Conservation (phyloP, 192 early-diverging fungal species). For the Coemansia sp. region DNA sequence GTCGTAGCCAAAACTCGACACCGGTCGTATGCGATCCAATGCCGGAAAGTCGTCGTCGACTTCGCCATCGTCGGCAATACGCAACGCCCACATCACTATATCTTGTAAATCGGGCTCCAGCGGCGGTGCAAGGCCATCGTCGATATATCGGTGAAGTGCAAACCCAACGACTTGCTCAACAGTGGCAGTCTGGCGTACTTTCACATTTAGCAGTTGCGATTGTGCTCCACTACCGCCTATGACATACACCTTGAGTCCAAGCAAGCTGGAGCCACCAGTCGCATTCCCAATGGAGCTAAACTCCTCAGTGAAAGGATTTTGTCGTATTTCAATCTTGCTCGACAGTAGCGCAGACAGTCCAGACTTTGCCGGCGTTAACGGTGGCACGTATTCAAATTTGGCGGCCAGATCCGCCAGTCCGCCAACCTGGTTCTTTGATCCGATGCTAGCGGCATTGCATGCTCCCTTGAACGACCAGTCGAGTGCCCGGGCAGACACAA, state of each 20-base stretch:
- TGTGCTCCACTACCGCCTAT: slow-evolving; percentile 54
- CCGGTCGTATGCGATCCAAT: slow-evolving; percentile 84
- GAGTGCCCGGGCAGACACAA: slow-evolving; percentile 13
- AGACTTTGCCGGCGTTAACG: slow-evolving; percentile 49
- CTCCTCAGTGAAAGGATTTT: slow-evolving; percentile 72
- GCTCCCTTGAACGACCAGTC: slow-evolving; percentile 9
- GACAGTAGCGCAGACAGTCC: slow-evolving; percentile 66
- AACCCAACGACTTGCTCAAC: slow-evolving; percentile 97
- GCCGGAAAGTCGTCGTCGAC: slow-evolving; percentile 98
- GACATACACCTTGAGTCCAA: slow-evolving; percentile 68
- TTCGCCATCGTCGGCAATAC: slow-evolving; percentile 94
- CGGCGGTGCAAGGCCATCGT: slow-evolving; percentile 65
- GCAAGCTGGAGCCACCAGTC: slow-evolving; percentile 58
- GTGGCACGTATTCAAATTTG: slow-evolving; percentile 23
- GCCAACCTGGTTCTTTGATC: slow-evolving; percentile 1
- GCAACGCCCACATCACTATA: slow-evolving; percentile 82
- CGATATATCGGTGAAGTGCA: slow-evolving; percentile 84
- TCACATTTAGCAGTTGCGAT: slow-evolving; percentile 62
- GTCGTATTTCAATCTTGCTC: slow-evolving; percentile 59
- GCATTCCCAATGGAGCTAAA: slow-evolving; percentile 67
- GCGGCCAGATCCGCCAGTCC: background rate
- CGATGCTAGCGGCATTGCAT: background rate
- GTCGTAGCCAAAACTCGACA: slow-evolving; percentile 85
- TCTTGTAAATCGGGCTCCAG: slow-evolving; percentile 66
- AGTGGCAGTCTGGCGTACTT: slow-evolving; percentile 75